Base-by-base conservation (phyloP, 768 basidiomycete genomes). In the Amanita subjunquillea region DNA sequence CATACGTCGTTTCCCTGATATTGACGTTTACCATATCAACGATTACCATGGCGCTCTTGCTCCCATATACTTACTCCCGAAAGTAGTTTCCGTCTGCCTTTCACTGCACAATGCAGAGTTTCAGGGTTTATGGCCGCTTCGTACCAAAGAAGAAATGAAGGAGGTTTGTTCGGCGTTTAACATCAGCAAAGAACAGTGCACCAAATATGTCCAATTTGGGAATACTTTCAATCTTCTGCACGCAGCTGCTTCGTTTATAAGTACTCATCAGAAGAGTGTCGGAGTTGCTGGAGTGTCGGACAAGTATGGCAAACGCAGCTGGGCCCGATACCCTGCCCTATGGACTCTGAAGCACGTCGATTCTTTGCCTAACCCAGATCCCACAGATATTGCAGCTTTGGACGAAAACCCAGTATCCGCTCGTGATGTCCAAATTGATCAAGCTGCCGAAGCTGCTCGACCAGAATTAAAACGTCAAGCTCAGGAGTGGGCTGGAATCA, bases 141-240 rank as follows among this genome's bases (percentile, higher is more conserved):
- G 93, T 43, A 96, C 93, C 36, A 95, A 95, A 72, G 92, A 94
- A 63, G 93, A 96, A 67, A 93, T 94, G 91, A 94, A 91, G 72
- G 93, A 96, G 66, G 93, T 96, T 44, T 96, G 93, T 65, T 94
- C 93, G 3, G 93, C 93, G 3, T 96, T 96, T 78, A 95, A 95
- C 68, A 89, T 96, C 66, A 87, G 87, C 74, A 95, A 95, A 69
- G 92, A 94, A 62, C 77, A 91, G 62, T 96, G 93, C 73, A 90
- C 86, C 49, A 94, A 94, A 76, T 96, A 96, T 63, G 91, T 96
- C 41, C 93, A 96, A 68, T 96, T 96, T 66, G 93, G 93, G 56
- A 96, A 96, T 74, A 96, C 93, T 8, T 96, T 96, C 75, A 96
- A 96, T 67, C 71, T 96, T 61, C 76, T 96, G 23, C 93, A 96